Evolutionary conservation across 225 moss, liverwort and hornwort genomes (phyloP).

Genomic region (Pleurozium schreberi): DNA sequence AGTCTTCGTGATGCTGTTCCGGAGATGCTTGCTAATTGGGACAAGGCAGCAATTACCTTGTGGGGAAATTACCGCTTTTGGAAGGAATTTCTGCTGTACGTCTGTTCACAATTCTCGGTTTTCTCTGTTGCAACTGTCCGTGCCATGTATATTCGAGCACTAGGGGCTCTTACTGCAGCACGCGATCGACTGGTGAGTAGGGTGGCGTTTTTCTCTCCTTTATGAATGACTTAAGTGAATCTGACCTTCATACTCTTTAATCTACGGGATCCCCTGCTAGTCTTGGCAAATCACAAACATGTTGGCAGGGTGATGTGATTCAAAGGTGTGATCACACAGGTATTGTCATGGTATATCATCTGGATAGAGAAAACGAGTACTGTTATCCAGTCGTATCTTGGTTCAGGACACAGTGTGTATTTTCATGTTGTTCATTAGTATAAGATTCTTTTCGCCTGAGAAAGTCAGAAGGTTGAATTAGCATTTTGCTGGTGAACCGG

Average conservation of each 20-base stretch:
- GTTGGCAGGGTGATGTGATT: neutral
- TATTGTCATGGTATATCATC: neutral
- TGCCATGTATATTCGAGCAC: constrained; percentile 51
- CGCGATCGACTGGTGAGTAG: constrained; percentile 51
- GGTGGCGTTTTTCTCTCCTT: neutral
- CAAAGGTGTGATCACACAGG: neutral
- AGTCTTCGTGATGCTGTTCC: constrained; percentile 62
- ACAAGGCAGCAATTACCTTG: constrained; percentile 35
- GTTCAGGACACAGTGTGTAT: neutral
- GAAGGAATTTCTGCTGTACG: constrained; percentile 74
- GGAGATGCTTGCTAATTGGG: constrained; percentile 74
- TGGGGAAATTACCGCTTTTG: constrained; percentile 73
- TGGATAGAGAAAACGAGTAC: neutral
- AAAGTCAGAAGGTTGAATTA: neutral
- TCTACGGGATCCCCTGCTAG: neutral
- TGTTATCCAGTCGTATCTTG: neutral
- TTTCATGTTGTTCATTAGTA: neutral
- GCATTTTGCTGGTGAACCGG: neutral
- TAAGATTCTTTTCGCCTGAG: neutral
- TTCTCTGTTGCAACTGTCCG: constrained; percentile 76
- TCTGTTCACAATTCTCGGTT: constrained; percentile 70
- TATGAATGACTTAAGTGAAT: neutral
- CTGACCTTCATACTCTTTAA: neutral
- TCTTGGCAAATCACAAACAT: neutral
- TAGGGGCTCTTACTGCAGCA: constrained; percentile 60